A percentile compares a stretch with the other conserved stretches of the same genome.
Conservation (phyloP, 257 asterid species). For the Scutellaria galericulata region DNA sequence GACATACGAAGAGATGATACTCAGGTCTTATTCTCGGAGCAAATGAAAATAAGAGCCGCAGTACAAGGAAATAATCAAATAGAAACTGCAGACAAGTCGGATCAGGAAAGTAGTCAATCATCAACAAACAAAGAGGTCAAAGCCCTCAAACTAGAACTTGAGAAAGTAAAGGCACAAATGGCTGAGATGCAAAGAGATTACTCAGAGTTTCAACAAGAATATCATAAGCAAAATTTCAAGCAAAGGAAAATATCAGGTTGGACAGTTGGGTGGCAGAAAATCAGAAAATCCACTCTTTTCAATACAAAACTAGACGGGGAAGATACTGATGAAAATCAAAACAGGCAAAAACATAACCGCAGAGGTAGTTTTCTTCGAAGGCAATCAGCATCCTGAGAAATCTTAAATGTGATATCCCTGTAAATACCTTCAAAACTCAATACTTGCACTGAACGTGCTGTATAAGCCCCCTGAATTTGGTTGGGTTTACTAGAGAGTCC, state of each 20-base stretch:
- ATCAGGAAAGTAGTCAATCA: slow-evolving; percentile 47
- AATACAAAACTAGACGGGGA: slow-evolving; percentile 46
- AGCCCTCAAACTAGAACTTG: slow-evolving; percentile 66
- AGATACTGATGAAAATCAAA: slow-evolving; percentile 49
- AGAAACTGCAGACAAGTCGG: slow-evolving; percentile 53
- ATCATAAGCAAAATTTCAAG: slow-evolving; percentile 48
- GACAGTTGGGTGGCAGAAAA: slow-evolving; percentile 68
- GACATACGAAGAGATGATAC: slow-evolving; percentile 34
- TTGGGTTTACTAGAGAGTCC: slow-evolving; percentile 24
- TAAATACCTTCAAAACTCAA: slow-evolving; percentile 9
- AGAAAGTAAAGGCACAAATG: slow-evolving; percentile 59
- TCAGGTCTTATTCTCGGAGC: slow-evolving; percentile 82
- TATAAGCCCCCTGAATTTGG: not conserved
- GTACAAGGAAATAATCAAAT: slow-evolving; percentile 53
- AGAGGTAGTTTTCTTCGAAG: slow-evolving; percentile 45
- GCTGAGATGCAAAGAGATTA: slow-evolving; percentile 64
- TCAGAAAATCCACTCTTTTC: slow-evolving; percentile 58
- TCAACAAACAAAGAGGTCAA: slow-evolving; percentile 69
- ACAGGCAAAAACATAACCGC: slow-evolving; percentile 37
- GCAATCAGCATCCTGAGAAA: slow-evolving; percentile 50
- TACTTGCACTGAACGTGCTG: not conserved
- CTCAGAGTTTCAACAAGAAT: slow-evolving; percentile 60
- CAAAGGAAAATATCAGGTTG: slow-evolving; percentile 54
- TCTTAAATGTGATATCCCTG: not conserved
- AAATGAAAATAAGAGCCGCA: slow-evolving; percentile 63